Evolutionary conservation across 1,284 basidiomycete genomes (phyloP), one percentile per base, ranked within the genome.

Genomic region (Abortiporus biennis): DNA sequence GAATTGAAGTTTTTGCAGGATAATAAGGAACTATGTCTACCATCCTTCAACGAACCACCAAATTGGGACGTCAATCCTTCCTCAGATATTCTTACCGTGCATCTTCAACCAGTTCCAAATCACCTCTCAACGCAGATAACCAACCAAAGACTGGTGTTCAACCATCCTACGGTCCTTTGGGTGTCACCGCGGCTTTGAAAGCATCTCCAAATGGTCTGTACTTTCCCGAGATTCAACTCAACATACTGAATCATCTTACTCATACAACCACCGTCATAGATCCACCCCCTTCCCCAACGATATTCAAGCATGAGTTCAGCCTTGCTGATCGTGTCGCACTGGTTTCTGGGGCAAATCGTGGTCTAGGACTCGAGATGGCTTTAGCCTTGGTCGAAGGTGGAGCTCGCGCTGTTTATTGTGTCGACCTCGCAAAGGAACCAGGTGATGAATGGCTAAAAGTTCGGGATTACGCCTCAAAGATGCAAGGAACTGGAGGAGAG

Each of bases 301-400:
- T 58, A 71, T 88, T 51, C 80, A 74, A 55, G 68, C 48, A 81
- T 45, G 86, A 88, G 55, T 91, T 92, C 65, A 73, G 78, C 8
- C 72, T 92, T 31, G 66, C 66, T n/a, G 81, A 80, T 52, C 78
- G 85, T 19, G 85, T 88, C 12, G 82, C 76, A 25, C 68, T 92
- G 46, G 78, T 91, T 33, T 85, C 87, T 0, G 87, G 87, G 9
- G 90, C 72, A 2, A 87, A 86, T 53, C 73, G 89, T 37, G 89
- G 89, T 2, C 72, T 92, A 8, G 89, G 90, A 3, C 73, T 92
- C 31, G 86, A 89, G 63, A 84, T 88, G 76, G 86, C 86, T 22
- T 69, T 89, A 44, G 77, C 82, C 3, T 65, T 89, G 29, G 74
- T 79, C 31, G 89, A 93, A 64, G 79, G 80, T 3, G 89, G 87